Conservation (phyloP, 1,284 basidiomycete genomes). For the Vanrija sp. region DNA sequence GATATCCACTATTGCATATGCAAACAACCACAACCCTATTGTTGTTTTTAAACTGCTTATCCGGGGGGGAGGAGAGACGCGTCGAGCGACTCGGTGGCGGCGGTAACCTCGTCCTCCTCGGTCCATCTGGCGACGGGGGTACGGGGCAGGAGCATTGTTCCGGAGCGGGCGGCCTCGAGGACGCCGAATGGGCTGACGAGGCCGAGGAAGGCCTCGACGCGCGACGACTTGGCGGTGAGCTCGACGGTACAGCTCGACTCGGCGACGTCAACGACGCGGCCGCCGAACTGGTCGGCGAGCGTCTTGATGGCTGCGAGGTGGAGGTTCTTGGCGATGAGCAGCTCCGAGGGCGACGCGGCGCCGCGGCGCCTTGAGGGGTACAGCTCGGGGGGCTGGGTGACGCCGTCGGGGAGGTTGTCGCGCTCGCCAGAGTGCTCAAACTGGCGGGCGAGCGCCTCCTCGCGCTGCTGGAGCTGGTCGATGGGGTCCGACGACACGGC, state of each 20-base stretch:
- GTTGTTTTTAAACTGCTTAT: slow-evolving; percentile 47
- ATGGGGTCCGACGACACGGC: slow-evolving; percentile 47
- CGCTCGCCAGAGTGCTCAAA: slow-evolving; percentile 33
- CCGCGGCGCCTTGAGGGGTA: slow-evolving; percentile 29
- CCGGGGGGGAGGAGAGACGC: slow-evolving; percentile 85
- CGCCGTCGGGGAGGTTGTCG: slow-evolving; percentile 69
- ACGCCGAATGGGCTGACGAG: slow-evolving; percentile 93
- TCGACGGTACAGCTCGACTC: slow-evolving; percentile 94
- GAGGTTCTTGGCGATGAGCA: slow-evolving; percentile 82
- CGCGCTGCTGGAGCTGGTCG: slow-evolving; percentile 17
- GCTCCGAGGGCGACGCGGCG: slow-evolving; percentile 60
- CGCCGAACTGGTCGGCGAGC: slow-evolving; percentile 85
- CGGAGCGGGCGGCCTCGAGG: slow-evolving; percentile 89
- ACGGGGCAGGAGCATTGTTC: slow-evolving; percentile 93
- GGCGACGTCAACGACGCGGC: slow-evolving; percentile 89
- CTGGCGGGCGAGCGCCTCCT: slow-evolving; percentile 19
- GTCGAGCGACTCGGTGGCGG: slow-evolving; percentile 63
- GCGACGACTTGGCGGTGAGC: slow-evolving; percentile 82
- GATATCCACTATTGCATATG: too few species aligned
- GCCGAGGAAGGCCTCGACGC: slow-evolving; percentile 90
- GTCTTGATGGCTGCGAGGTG: slow-evolving; percentile 81
- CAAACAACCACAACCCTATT: neutral
- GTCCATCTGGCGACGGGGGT: slow-evolving; percentile 70
- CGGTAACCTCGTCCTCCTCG: slow-evolving; percentile 58
- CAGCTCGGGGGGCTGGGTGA: slow-evolving; percentile 47